phyloP scores from a whole-genome alignment of 23 red algal genomes.

The Agarophyton chilense region DNA sequence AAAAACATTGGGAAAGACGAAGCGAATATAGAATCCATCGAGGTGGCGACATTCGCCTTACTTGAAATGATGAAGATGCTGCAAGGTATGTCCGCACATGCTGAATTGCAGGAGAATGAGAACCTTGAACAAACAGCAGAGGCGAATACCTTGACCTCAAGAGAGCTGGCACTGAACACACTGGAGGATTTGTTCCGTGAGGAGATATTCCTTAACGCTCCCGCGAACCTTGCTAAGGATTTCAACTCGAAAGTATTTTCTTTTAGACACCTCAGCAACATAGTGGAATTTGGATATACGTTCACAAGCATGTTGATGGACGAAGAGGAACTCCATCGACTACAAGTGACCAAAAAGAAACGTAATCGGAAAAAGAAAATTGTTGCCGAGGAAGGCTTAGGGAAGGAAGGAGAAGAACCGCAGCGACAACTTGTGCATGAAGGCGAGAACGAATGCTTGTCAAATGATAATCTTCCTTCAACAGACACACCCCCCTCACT shows the following conservation, averaged over 20 bases:
- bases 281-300: conserved; percentile 46
- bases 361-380: conserved; percentile 20
- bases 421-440: neutral
- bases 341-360: conserved; percentile 38
- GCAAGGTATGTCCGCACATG: conserved; percentile 58
- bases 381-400: neutral
- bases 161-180: conserved; percentile 65
- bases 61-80: conserved; percentile 69
- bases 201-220: conserved; percentile 55
- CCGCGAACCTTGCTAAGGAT: conserved; percentile 56
- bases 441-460: neutral
- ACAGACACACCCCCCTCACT: neutral
- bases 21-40: conserved; percentile 4
- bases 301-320: conserved; percentile 66
- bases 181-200: conserved; percentile 51
- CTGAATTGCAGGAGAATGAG: neutral
- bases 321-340: conserved; percentile 41
- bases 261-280: conserved; percentile 55
- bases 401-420: conserved; percentile 15
- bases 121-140: conserved; percentile 8
- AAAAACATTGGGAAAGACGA: conserved; percentile 29
- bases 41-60: conserved; percentile 39
- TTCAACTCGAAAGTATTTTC: conserved; percentile 54
- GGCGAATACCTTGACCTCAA: conserved; percentile 12
- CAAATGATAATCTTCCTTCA: neutral